phyloP scores from a whole-genome alignment of 73 alveolate species.

The Tetrahymena elliotti region DNA sequence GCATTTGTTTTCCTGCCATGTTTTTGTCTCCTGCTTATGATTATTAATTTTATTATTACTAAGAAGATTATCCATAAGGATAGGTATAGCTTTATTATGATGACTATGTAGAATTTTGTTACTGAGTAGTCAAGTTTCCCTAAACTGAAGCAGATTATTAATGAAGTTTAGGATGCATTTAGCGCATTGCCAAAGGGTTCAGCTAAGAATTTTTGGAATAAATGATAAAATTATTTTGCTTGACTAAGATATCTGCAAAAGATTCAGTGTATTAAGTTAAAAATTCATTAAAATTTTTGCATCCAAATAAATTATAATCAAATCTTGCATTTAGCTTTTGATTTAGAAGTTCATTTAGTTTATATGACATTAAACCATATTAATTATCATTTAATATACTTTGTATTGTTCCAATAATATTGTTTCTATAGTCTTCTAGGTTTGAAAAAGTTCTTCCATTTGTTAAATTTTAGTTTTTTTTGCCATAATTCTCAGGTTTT shows the following conservation, averaged over 20 bases:
- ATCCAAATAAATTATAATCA: slow-evolving; percentile 1
- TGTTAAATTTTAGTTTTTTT: neutral
- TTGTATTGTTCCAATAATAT: neutral
- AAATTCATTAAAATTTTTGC: slow-evolving; percentile 29
- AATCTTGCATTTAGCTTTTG: neutral
- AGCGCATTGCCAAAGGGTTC: neutral
- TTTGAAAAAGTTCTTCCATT: neutral
- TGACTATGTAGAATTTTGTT: neutral
- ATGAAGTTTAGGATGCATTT: neutral
- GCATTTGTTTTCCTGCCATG: slow-evolving; percentile 4
- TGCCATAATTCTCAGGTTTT: neutral
- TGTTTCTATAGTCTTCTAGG: neutral
- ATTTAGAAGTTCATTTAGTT: neutral
- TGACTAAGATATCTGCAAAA: slow-evolving; percentile 25
- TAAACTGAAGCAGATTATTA: neutral
- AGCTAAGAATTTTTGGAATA: slow-evolving; percentile 5
- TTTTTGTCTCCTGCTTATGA: neutral
- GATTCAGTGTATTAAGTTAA: slow-evolving; percentile 18
- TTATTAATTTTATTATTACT: neutral
- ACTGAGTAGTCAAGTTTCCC: neutral
- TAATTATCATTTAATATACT: slow-evolving; percentile 9
- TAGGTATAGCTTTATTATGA: neutral
- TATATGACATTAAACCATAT: slow-evolving; percentile 7
- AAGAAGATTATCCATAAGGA: neutral
- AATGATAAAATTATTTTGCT: slow-evolving; percentile 4